These are phyloP conservation scores for Oxyria digyna DNA, from an alignment of 148 eudicot species.

Conservation along the genomic window DNA sequence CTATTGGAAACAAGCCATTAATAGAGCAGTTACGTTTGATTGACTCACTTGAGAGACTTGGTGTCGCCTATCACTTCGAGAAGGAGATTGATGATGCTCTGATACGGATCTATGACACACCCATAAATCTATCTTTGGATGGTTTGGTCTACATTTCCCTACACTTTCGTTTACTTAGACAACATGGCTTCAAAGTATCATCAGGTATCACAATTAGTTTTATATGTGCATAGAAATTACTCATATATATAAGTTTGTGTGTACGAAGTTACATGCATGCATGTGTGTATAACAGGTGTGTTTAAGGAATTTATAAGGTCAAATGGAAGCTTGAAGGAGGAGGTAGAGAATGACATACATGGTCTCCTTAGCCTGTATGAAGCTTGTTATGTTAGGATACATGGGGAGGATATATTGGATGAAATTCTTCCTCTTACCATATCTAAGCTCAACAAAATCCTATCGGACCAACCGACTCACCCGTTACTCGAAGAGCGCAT, in stretches of 20 bases:
- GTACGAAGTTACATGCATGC: neutral
- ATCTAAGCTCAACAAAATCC: constrained; percentile 4
- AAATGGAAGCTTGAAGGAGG: constrained; percentile 3
- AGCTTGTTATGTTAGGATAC: constrained; percentile 18
- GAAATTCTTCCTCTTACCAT: constrained; percentile 23
- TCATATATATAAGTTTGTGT: neutral
- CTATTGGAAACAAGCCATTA: neutral
- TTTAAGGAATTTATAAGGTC: constrained; percentile 9
- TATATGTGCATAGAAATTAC: neutral
- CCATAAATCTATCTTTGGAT: neutral
- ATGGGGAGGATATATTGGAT: constrained; percentile 29
- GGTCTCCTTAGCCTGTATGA: constrained; percentile 28
- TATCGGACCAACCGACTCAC: neutral
- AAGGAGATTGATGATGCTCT: neutral
- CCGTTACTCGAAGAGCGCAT: neutral
- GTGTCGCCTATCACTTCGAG: neutral
- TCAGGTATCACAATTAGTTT: neutral
- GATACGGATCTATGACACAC: neutral
- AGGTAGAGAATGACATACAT: constrained; percentile 5
- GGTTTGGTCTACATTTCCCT: constrained; percentile 23
- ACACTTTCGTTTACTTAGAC: constrained; percentile 23
- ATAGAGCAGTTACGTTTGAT: neutral
- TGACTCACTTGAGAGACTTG: neutral
- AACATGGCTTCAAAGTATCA: constrained; percentile 16
- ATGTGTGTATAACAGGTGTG: constrained; percentile 15